Evolutionary conservation across 2,329 filamentous ascomycete genomes (phyloP).

Genomic region (Akanthomyces lecanii): DNA sequence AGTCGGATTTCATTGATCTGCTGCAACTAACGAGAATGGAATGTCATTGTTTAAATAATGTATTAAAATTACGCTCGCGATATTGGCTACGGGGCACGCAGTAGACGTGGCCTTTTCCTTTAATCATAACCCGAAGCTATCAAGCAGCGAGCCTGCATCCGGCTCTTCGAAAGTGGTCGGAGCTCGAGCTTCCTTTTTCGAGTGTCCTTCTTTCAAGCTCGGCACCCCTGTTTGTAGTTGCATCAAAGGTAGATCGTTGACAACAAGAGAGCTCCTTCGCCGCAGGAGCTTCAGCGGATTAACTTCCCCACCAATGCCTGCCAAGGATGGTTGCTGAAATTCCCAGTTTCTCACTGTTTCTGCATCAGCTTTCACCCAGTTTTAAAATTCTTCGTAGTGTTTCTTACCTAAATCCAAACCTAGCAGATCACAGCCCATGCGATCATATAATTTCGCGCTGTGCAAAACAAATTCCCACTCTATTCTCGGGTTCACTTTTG

Average conservation of each 20-base stretch:
- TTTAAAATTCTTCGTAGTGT: slow-evolving; percentile 19
- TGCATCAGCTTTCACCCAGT: not conserved
- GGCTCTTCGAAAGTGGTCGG: slow-evolving; percentile 87
- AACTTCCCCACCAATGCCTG: slow-evolving; percentile 42
- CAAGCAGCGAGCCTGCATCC: slow-evolving; percentile 80
- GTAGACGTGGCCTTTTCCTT: not conserved
- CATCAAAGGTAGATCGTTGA: slow-evolving; percentile 63
- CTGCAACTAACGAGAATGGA: too few species aligned
- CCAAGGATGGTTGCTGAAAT: slow-evolving; percentile 55
- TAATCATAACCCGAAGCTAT: slow-evolving; percentile 82
- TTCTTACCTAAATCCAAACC: slow-evolving; percentile 73
- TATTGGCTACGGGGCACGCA: not conserved
- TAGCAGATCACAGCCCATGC: slow-evolving; percentile 90
- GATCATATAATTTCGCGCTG: slow-evolving; percentile 76
- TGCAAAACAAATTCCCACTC: slow-evolving; percentile 90
- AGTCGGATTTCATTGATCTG: too few species aligned
- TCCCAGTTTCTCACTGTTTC: slow-evolving; percentile 70
- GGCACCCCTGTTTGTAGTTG: slow-evolving; percentile 40
- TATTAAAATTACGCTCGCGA: not conserved
- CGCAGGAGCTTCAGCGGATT: slow-evolving; percentile 66
- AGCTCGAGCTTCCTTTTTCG: slow-evolving; percentile 48
- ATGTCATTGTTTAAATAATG: too few species aligned
- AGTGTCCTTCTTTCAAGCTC: slow-evolving; percentile 26
- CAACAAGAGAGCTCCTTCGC: slow-evolving; percentile 71
- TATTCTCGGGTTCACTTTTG: slow-evolving; percentile 69